Evolutionary conservation across 495 filamentous ascomycete species (phyloP).

Genomic region (Chaetomium cochliodes): DNA sequence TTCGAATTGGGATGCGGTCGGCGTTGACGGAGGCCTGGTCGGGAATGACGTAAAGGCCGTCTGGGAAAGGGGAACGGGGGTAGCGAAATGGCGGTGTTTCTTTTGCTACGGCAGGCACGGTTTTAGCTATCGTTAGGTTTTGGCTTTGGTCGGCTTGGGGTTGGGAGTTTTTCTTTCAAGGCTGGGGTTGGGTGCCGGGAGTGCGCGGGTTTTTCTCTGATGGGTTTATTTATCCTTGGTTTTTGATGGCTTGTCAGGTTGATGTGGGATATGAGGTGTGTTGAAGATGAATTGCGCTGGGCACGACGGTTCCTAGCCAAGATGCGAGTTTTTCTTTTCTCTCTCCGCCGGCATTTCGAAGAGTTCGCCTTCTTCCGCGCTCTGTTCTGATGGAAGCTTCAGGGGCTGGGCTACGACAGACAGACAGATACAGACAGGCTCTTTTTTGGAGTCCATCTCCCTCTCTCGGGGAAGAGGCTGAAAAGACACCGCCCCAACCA

Average conservation of each 20-base stretch:
- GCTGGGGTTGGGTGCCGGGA: not conserved
- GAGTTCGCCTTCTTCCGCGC: not conserved
- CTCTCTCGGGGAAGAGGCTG: no score
- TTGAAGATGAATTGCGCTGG: not conserved
- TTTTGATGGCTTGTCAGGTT: not conserved
- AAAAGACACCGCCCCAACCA: no score
- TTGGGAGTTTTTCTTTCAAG: not conserved
- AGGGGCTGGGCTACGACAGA: not conserved
- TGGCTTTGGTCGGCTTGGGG: not conserved
- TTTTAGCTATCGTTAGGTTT: not conserved
- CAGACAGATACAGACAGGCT: not conserved
- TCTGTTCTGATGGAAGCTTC: no score
- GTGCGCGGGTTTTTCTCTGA: not conserved
- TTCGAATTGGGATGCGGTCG: constrained; percentile 1
- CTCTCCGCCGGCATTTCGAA: not conserved
- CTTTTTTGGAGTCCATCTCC: not conserved
- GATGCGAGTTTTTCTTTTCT: not conserved
- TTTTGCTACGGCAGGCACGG: not conserved
- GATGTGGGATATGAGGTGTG: constrained; percentile 1
- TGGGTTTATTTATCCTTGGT: not conserved
- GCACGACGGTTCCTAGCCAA: not conserved
- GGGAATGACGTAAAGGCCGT: not conserved
- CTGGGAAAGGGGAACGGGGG: not conserved
- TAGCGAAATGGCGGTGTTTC: not conserved
- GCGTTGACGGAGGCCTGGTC: not conserved